Evolutionary conservation across 192 early-diverging fungal genomes (phyloP).

Genomic region (Lobosporangium transversale): DNA sequence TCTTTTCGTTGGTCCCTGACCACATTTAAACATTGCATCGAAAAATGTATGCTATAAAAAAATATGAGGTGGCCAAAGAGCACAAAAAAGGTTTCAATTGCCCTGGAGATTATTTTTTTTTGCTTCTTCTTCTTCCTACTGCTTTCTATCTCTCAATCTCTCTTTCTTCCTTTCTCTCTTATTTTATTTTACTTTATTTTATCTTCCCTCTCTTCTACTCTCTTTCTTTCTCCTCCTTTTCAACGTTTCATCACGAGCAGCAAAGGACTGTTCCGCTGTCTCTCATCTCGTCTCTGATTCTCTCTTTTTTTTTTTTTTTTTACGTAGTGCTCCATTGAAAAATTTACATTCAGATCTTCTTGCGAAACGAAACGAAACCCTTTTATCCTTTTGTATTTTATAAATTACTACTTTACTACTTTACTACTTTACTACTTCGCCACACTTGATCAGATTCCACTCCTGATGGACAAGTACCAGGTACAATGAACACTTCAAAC

Average conservation of each 20-base stretch:
- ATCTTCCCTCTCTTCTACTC: neutral
- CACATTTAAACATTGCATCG: too few relatives aligned
- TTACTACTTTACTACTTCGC: neutral
- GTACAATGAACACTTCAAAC: constrained; percentile 15
- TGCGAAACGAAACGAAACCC: neutral
- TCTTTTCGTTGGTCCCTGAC: too few relatives aligned
- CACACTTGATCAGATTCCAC: neutral
- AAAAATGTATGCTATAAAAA: too few relatives aligned
- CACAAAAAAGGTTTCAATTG: neutral
- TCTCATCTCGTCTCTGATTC: neutral
- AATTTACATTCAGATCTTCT: neutral
- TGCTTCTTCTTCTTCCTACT: neutral
- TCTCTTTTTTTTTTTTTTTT: neutral
- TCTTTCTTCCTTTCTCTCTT: neutral
- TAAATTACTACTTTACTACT: neutral
- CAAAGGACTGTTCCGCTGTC: neutral
- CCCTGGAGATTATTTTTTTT: neutral
- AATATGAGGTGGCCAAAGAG: neutral
- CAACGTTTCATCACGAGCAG: constrained; percentile 30
- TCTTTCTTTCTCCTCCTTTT: constrained; percentile 6
- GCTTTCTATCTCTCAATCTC: too few relatives aligned
- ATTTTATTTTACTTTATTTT: neutral
- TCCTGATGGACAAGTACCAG: constrained; percentile 50
- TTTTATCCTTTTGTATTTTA: neutral
- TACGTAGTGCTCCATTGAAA: neutral